Percentiles rank a stretch among this genome's conserved stretches.
These are phyloP conservation scores for Coemansia sp. DNA, from an alignment of 371 early-diverging fungal genomes.

Conservation along the genomic window DNA sequence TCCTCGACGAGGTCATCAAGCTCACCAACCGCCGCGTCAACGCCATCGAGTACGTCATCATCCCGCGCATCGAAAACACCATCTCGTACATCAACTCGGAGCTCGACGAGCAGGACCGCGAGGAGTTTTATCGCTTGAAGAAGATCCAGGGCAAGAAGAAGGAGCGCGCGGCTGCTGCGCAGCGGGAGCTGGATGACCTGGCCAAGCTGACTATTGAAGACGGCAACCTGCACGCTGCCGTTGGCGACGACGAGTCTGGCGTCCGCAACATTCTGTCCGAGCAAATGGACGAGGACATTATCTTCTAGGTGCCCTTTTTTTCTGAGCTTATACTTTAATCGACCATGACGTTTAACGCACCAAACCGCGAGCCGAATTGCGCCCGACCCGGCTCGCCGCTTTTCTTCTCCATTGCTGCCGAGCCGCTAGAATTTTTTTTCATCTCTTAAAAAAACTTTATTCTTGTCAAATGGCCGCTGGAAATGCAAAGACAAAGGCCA, in stretches of 20 bases:
- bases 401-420: background rate
- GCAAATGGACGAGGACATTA: constrained; percentile 51
- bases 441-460: background rate
- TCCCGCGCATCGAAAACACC: constrained; percentile 98
- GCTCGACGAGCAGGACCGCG: constrained; percentile 99
- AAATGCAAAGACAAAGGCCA: constrained; percentile 7
- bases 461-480: constrained; percentile 10
- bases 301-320: constrained; percentile 25
- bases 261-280: constrained; percentile 44
- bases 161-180: constrained; percentile 70
- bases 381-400: background rate
- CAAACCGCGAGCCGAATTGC: too few relatives aligned
- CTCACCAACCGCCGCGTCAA: constrained; percentile 99
- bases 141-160: constrained; percentile 98
- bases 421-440: background rate
- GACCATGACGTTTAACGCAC: too few relatives aligned
- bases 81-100: constrained; percentile 97
- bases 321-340: too few relatives aligned
- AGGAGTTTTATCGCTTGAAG: constrained; percentile 99
- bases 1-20: constrained; percentile 98
- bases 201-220: constrained; percentile 17
- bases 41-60: constrained; percentile 98
- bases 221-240: constrained; percentile 11
- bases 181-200: constrained; percentile 43
- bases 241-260: background rate